phyloP scores from a whole-genome alignment of 495 filamentous ascomycete species.

The Podospora conica region DNA sequence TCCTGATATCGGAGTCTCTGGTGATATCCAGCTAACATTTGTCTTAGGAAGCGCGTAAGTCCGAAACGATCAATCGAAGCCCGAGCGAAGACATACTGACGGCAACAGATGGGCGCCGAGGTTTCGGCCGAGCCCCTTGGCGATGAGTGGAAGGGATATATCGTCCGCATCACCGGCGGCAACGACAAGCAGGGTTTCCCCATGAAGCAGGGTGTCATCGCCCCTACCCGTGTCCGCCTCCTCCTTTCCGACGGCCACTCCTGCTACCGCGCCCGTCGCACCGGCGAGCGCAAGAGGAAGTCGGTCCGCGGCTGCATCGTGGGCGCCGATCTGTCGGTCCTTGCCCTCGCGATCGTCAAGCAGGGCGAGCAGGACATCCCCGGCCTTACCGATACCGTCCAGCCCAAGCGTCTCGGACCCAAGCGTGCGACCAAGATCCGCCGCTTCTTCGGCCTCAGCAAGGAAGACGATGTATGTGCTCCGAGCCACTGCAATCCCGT shows the following conservation, averaged over 20 bases:
- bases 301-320: conserved; percentile 97
- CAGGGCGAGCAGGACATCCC: conserved; percentile 90
- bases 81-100: conserved; percentile 24
- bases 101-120: conserved; percentile 82
- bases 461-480: conserved; percentile 97
- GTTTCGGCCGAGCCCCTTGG: conserved; percentile 89
- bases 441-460: conserved; percentile 95
- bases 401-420: conserved; percentile 96
- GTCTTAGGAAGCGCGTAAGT: conserved; percentile 34
- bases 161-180: conserved; percentile 96
- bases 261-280: conserved; percentile 96
- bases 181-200: conserved; percentile 99
- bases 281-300: conserved; percentile 98
- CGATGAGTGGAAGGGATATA: conserved; percentile 98
- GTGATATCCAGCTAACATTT: conserved; percentile 11
- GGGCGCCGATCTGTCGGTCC: conserved; percentile 84
- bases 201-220: conserved; percentile 99
- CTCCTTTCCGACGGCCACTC: conserved; percentile 88
- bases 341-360: conserved; percentile 92
- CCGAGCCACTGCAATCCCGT: conserved; percentile 35
- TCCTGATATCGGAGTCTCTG: conserved; percentile 7
- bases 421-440: conserved; percentile 99
- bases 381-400: conserved; percentile 90
- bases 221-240: conserved; percentile 94
- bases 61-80: conserved; percentile 10